Evolutionary conservation across 768 basidiomycete species (phyloP).

Genomic region (Leccinum sublutescens): DNA sequence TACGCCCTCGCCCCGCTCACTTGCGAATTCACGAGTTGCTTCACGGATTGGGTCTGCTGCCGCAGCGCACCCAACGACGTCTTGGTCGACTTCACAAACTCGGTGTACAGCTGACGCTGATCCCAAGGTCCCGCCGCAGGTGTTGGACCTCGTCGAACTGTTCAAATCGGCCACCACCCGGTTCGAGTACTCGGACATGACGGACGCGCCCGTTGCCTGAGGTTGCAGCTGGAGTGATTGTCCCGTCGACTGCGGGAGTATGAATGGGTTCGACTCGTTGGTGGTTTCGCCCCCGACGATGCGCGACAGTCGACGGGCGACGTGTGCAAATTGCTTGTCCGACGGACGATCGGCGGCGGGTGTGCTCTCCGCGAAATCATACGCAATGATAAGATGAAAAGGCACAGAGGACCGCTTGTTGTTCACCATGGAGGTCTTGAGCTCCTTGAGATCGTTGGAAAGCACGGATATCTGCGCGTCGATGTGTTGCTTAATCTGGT

Average conservation of each 20-base stretch:
- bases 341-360: slow-evolving; percentile 64
- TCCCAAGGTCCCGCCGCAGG: slow-evolving; percentile 86
- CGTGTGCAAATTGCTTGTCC: slow-evolving; percentile 69
- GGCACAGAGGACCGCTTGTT: no score
- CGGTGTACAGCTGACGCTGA: slow-evolving; percentile 91
- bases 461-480: no score
- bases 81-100: slow-evolving; percentile 92
- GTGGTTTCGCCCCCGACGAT: slow-evolving; percentile 50
- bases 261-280: slow-evolving; percentile 33
- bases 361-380: slow-evolving; percentile 33
- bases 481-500: no score
- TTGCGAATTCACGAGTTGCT: slow-evolving; percentile 76
- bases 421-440: no score
- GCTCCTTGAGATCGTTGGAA: no score
- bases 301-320: slow-evolving; percentile 72
- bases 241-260: slow-evolving; percentile 66
- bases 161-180: slow-evolving; percentile 81
- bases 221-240: slow-evolving; percentile 56
- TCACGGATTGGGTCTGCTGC: slow-evolving; percentile 81
- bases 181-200: slow-evolving; percentile 66
- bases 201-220: slow-evolving; percentile 74
- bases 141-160: slow-evolving; percentile 96
- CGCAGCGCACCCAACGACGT: slow-evolving; percentile 76
- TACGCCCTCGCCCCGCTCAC: slow-evolving; percentile 86
- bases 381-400: no score